phyloP scores from a whole-genome alignment of 345 rosid genomes.

The Combretum micranthum region DNA sequence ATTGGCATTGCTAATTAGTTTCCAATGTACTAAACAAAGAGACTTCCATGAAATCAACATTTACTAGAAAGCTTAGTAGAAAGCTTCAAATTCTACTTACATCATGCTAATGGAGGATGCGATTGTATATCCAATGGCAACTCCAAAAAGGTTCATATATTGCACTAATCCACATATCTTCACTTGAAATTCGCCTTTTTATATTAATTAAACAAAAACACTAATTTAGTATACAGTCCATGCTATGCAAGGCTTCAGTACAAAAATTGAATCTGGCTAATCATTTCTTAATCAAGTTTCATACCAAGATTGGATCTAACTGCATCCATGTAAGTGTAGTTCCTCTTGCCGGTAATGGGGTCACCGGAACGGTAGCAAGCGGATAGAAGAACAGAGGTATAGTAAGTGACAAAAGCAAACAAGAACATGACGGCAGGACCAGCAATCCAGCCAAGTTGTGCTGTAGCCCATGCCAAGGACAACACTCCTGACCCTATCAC shows the following conservation, averaged over 20 bases:
- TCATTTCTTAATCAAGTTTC: not conserved
- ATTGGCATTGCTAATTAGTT: not conserved
- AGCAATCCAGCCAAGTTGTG: constrained; percentile 78
- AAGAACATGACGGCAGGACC: constrained; percentile 58
- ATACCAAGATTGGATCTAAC: constrained; percentile 56
- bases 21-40: not conserved
- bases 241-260: too few species aligned
- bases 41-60: not conserved
- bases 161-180: constrained; percentile 43
- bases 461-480: constrained; percentile 70
- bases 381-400: constrained; percentile 51
- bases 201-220: not conserved
- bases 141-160: constrained; percentile 40
- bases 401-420: constrained; percentile 67
- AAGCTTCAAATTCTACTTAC: constrained; percentile 4
- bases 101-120: constrained; percentile 46
- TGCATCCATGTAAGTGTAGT: constrained; percentile 72
- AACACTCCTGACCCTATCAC: constrained; percentile 79
- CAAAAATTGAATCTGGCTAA: too few species aligned
- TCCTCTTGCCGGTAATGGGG: constrained; percentile 48
- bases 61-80: not conserved
- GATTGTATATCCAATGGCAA: constrained; percentile 47
- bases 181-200: constrained; percentile 27
- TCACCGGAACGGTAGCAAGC: constrained; percentile 70
- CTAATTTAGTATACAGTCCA: too few species aligned